Conservation (phyloP, 2,329 filamentous ascomycete species). For the Pezicula rhizophila region DNA sequence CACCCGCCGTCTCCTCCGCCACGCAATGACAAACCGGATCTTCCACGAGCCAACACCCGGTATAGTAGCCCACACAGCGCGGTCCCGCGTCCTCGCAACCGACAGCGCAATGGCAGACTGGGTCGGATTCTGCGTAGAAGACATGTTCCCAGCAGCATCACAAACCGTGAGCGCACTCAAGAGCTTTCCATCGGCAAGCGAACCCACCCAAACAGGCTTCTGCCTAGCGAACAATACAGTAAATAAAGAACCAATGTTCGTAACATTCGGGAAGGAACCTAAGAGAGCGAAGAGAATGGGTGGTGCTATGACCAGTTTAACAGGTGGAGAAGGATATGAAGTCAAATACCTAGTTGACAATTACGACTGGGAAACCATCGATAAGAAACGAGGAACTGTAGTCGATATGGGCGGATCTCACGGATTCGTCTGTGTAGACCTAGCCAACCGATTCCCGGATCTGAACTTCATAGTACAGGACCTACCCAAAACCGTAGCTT, state of each 20-base stretch:
- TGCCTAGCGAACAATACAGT: constrained; percentile 44
- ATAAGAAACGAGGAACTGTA: constrained; percentile 39
- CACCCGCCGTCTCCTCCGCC: constrained; percentile 44
- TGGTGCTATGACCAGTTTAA: constrained; percentile 48
- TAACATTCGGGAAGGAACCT: constrained; percentile 43
- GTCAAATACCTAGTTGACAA: constrained; percentile 45
- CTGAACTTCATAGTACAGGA: constrained; percentile 53
- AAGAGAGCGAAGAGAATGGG: constrained; percentile 45
- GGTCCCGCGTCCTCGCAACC: constrained; percentile 44
- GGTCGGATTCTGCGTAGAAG: constrained; percentile 49
- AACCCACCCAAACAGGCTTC: constrained; percentile 43
- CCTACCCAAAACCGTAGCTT: constrained; percentile 39
- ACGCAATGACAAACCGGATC: constrained; percentile 52
- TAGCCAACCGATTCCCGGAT: constrained; percentile 44
- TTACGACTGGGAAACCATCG: constrained; percentile 46
- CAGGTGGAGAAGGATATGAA: constrained; percentile 51
- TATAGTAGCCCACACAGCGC: constrained; percentile 48
- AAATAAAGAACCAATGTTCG: constrained; percentile 47
- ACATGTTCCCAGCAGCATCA: constrained; percentile 39
- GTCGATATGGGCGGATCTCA: constrained; percentile 55
- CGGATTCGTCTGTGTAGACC: constrained; percentile 49
- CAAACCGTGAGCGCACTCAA: constrained; percentile 40
- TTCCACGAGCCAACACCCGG: constrained; percentile 47
- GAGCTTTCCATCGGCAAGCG: constrained; percentile 40
- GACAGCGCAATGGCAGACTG: constrained; percentile 44